Conservation (phyloP, 352 stramenopile species). For the Vaucheria bursata region DNA sequence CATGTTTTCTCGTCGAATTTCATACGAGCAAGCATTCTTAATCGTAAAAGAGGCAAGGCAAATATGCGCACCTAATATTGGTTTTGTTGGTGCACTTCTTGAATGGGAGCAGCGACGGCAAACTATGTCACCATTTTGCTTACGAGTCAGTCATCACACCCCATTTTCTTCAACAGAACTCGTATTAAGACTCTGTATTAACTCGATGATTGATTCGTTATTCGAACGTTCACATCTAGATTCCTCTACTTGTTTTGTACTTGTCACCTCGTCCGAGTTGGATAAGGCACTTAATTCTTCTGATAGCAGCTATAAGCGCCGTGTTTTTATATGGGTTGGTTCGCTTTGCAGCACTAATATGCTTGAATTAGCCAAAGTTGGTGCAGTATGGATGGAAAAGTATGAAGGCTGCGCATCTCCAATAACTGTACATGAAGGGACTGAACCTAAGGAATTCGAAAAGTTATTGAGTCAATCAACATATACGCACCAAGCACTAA, state of each 20-base stretch:
- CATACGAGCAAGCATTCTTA: constrained; percentile 38
- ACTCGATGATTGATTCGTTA: too few relatives aligned
- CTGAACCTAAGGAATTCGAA: too few relatives aligned
- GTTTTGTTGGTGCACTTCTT: constrained; percentile 37
- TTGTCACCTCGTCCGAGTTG: background rate
- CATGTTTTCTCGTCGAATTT: constrained; percentile 22
- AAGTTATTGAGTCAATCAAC: too few relatives aligned
- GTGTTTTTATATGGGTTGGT: background rate
- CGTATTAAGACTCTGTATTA: too few relatives aligned
- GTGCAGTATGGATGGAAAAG: background rate
- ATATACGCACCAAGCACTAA: too few relatives aligned
- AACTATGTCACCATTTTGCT: background rate
- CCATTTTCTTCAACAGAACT: too few relatives aligned
- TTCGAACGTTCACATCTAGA: too few relatives aligned
- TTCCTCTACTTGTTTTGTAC: background rate
- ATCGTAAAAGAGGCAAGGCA: constrained; percentile 11
- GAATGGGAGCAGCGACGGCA: constrained; percentile 29
- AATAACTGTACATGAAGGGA: too few relatives aligned
- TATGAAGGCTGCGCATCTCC: constrained; percentile 3
- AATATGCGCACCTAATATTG: constrained; percentile 33
- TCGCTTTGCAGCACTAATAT: background rate
- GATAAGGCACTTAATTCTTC: background rate
- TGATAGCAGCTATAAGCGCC: background rate
- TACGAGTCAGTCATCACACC: too few relatives aligned
- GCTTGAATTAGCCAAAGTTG: background rate